Evolutionary conservation across 148 eudicot genomes (phyloP).

Genomic region (Amaranthus hypochondriacus): DNA sequence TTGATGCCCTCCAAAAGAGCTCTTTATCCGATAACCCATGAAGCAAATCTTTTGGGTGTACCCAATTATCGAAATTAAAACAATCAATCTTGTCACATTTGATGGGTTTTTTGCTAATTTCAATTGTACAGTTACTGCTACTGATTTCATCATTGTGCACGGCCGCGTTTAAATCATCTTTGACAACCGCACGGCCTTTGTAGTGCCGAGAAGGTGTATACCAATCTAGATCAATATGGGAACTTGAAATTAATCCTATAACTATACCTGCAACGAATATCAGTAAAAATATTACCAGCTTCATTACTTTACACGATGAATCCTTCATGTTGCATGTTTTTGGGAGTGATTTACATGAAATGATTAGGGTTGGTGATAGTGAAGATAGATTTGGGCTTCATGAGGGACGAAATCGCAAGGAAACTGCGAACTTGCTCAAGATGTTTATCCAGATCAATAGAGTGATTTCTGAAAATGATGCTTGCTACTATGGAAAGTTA

Average conservation of each 20-base stretch:
- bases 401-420: too few relatives aligned
- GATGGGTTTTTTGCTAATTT: neutral
- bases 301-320: slow-evolving; percentile 43
- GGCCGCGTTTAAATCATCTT: neutral
- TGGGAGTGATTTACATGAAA: too few relatives aligned
- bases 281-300: slow-evolving; percentile 38
- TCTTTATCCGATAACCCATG: slow-evolving; percentile 62
- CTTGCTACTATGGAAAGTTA: too few relatives aligned
- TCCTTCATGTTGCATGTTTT: slow-evolving; percentile 31
- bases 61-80: slow-evolving; percentile 36
- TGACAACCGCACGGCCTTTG: slow-evolving; percentile 7
- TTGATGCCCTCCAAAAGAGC: slow-evolving; percentile 76
- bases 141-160: slow-evolving; percentile 2
- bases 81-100: slow-evolving; percentile 31
- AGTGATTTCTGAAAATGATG: too few relatives aligned
- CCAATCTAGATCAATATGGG: slow-evolving; percentile 48
- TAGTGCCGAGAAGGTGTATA: slow-evolving; percentile 22
- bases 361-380: too few relatives aligned
- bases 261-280: slow-evolving; percentile 64
- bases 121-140: slow-evolving; percentile 20
- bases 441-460: too few relatives aligned
- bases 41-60: slow-evolving; percentile 35
- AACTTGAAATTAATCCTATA: slow-evolving; percentile 59
- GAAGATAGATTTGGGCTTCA: too few relatives aligned
- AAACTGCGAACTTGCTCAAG: too few relatives aligned